These are phyloP conservation scores for Phialophora macrospora DNA, from an alignment of 2,329 filamentous ascomycete genomes.

Conservation along the genomic window DNA sequence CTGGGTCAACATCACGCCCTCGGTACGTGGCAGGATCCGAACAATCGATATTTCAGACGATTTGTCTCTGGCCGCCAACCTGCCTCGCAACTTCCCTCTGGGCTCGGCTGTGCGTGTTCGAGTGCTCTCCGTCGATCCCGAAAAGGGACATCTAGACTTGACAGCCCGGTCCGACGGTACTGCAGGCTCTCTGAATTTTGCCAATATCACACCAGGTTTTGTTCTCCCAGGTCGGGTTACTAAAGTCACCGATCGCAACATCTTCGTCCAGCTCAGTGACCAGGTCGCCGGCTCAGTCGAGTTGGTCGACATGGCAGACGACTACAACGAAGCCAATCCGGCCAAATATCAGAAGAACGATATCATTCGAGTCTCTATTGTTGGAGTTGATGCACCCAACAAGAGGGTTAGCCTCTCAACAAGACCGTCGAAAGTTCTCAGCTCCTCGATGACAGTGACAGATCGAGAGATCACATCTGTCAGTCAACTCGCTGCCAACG, in stretches of 20 bases:
- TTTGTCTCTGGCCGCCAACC: constrained; percentile 74
- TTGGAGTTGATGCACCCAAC: constrained; percentile 78
- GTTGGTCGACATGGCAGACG: constrained; percentile 81
- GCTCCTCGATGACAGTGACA: constrained; percentile 77
- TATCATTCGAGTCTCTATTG: constrained; percentile 82
- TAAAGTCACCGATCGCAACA: constrained; percentile 79
- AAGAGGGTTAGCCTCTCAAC: constrained; percentile 82
- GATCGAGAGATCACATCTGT: constrained; percentile 77
- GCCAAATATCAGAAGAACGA: constrained; percentile 80
- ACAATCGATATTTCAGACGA: constrained; percentile 87
- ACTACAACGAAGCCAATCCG: constrained; percentile 80
- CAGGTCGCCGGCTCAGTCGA: constrained; percentile 77
- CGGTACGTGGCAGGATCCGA: constrained; percentile 80
- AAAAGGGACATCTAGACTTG: constrained; percentile 78
- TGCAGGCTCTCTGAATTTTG: constrained; percentile 67
- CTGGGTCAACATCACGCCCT: constrained; percentile 90
- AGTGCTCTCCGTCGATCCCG: constrained; percentile 73
- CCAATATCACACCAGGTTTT: constrained; percentile 76
- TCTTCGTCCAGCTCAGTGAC: constrained; percentile 85
- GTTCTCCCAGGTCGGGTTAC: constrained; percentile 83
- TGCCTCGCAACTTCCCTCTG: constrained; percentile 80
- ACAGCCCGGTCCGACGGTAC: constrained; percentile 70
- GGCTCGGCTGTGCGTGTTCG: constrained; percentile 85
- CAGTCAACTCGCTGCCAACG: constrained; percentile 74
- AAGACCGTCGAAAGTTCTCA: constrained; percentile 85